Evolutionary conservation across 345 rosid species (phyloP).

Genomic region (Brassica juncea): DNA sequence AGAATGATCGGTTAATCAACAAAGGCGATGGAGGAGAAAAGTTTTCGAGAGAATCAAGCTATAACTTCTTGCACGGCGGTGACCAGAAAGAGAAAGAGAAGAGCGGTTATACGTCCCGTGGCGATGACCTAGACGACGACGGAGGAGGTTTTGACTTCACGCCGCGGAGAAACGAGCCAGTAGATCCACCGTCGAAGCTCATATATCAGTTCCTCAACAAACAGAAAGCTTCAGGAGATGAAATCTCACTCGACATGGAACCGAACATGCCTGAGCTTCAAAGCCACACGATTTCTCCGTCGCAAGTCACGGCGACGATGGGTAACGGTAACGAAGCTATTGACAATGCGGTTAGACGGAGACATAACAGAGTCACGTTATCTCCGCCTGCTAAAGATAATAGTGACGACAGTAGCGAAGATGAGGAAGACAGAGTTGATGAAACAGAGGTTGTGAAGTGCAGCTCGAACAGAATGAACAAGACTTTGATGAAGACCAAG

Average conservation of each 20-base stretch:
- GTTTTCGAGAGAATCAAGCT: constrained; percentile 68
- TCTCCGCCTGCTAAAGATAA: constrained; percentile 42
- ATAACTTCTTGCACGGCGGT: constrained; percentile 51
- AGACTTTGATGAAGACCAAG: constrained; percentile 49
- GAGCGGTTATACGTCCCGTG: constrained; percentile 8
- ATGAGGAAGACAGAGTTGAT: constrained; percentile 32
- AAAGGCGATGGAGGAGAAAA: constrained; percentile 28
- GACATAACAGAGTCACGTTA: constrained; percentile 41
- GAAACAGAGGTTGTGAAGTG: constrained; percentile 56
- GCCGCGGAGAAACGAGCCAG: constrained; percentile 28
- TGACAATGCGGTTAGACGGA: constrained; percentile 38
- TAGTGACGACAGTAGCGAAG: constrained; percentile 31
- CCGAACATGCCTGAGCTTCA: constrained; percentile 71
- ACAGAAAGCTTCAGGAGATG: constrained; percentile 74
- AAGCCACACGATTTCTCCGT: constrained; percentile 18
- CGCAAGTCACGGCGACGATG: constrained; percentile 36
- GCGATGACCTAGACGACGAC: neutral
- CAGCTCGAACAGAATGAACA: constrained; percentile 52
- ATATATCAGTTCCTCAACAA: constrained; percentile 71
- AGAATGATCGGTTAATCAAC: neutral
- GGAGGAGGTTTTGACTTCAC: constrained; percentile 46
- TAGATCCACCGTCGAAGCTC: constrained; percentile 72
- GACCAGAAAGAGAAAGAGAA: constrained; percentile 29
- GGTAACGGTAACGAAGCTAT: constrained; percentile 11
- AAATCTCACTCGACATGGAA: constrained; percentile 73